Percentiles rank a stretch among this genome's conserved stretches.
phyloP scores from a whole-genome alignment of 2,329 filamentous ascomycete species.

The Diaporthe ampelina region DNA sequence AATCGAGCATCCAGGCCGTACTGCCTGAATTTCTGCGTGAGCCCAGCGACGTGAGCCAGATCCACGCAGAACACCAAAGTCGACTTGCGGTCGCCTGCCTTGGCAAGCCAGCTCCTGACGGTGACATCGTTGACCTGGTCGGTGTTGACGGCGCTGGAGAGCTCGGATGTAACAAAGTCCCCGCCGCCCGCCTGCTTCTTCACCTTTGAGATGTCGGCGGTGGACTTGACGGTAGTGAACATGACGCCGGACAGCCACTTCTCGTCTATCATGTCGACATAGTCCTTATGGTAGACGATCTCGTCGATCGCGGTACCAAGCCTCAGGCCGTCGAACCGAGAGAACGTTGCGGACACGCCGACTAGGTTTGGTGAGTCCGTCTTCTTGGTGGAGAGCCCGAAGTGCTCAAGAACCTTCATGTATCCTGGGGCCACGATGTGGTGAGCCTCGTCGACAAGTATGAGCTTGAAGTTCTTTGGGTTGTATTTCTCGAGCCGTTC shows the following conservation, averaged over 20 bases:
- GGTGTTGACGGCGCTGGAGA: constrained; percentile 88
- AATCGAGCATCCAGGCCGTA: constrained; percentile 86
- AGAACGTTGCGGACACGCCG: constrained; percentile 85
- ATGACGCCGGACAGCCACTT: constrained; percentile 94
- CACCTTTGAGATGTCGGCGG: constrained; percentile 82
- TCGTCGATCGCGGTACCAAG: constrained; percentile 91
- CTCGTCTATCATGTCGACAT: constrained; percentile 80
- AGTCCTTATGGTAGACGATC: constrained; percentile 92
- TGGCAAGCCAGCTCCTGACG: constrained; percentile 87
- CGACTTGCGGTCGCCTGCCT: constrained; percentile 80
- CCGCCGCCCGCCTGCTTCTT: constrained; percentile 72
- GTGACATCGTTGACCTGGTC: constrained; percentile 84
- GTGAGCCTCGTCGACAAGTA: constrained; percentile 96
- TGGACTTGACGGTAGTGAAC: constrained; percentile 92
- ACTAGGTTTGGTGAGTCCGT: constrained; percentile 76
- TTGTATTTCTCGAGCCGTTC: constrained; percentile 87
- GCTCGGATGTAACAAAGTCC: constrained; percentile 84
- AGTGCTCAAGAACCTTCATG: constrained; percentile 81
- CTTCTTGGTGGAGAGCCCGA: constrained; percentile 71
- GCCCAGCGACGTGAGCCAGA: constrained; percentile 80
- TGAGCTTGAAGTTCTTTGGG: constrained; percentile 83
- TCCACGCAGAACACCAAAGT: constrained; percentile 97
- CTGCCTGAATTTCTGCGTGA: constrained; percentile 82
- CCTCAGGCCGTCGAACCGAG: constrained; percentile 84
- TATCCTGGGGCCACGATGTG: constrained; percentile 93